Conservation (phyloP, 805 yeast species). For the Metschnikowia aberdeeniae region DNA sequence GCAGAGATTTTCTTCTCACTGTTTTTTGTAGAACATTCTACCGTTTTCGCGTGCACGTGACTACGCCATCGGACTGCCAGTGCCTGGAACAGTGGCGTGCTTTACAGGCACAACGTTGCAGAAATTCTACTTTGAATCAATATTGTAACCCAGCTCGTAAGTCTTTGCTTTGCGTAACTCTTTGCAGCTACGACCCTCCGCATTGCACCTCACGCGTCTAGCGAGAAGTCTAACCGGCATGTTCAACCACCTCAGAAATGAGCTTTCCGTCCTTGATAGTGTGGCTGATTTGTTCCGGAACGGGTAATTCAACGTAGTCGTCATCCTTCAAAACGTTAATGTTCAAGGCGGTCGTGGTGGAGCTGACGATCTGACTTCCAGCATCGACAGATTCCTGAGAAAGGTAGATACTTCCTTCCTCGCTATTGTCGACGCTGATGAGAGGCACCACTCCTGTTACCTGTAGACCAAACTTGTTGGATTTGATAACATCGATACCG, state of each 20-base stretch:
- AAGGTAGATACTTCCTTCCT: slow-evolving; percentile 78
- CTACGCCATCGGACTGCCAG: not conserved
- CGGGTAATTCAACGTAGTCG: slow-evolving; percentile 75
- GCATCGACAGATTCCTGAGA: slow-evolving; percentile 65
- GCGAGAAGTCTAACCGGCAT: slow-evolving; percentile 51
- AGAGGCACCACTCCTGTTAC: slow-evolving; percentile 78
- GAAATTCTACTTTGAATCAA: not conserved
- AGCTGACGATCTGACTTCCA: slow-evolving; percentile 66
- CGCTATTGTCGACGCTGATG: slow-evolving; percentile 83
- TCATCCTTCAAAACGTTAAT: slow-evolving; percentile 75
- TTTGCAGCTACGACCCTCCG: not conserved
- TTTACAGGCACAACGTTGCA: too few species aligned
- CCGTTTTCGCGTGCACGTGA: slow-evolving; percentile 21
- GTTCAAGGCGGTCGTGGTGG: slow-evolving; percentile 81
- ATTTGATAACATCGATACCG: slow-evolving; percentile 83
- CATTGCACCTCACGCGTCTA: not conserved
- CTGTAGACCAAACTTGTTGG: slow-evolving; percentile 78
- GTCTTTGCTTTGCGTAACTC: not conserved
- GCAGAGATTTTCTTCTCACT: slow-evolving; percentile 17
- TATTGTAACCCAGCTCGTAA: not conserved
- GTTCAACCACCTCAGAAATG: slow-evolving; percentile 72
- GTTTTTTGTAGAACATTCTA: slow-evolving; percentile 19
- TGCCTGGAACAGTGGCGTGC: not conserved
- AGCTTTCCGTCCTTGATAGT: slow-evolving; percentile 58
- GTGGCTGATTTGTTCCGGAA: slow-evolving; percentile 91